Base-by-base conservation (phyloP, 225 moss, liverwort and hornwort species). In the Bryoerythrophyllum caledonicum region DNA sequence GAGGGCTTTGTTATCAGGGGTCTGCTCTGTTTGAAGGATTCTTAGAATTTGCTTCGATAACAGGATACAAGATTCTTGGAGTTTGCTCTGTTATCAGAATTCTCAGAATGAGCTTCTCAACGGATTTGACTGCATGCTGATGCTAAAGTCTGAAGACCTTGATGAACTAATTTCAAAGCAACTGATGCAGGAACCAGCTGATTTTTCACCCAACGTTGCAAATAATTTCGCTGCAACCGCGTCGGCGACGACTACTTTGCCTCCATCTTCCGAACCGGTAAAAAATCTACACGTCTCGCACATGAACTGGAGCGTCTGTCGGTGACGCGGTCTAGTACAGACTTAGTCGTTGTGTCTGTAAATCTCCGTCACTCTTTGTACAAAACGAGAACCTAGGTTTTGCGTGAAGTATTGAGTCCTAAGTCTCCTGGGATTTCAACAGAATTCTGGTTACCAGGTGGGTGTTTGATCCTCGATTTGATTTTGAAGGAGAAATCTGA, bases 181-280 rank as follows among this genome's bases (percentile, higher is more conserved):
- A 32, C 12, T 68, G 52, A 49, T 51, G 67, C 67, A 67, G 67
- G 51, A n/a, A 21, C 34, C 68, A 68, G 21, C 34, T 34, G n/a
- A n/a, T n/a, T n/a, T n/a, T n/a, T n/a, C n/a, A n/a, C n/a, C n/a
- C 7, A 40, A 70, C 11, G 10, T 26, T 3, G 25, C 56, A 15
- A 41, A 20, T 13, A 44, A 25, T 27, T 70, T 71, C 7, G 28
- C 3, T 28, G 34, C 14, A 53, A 54, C 69, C 54, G 68, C 52
- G 52, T 35, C 53, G 35, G 53, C 8, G 53, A 49, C 3, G 67
- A 67, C 49, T 6, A 28, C 2, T 27, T 67, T 19, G n/a, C n/a
- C n/a, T n/a, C n/a, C n/a, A n/a, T 1, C 49, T 6, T 7, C 20
- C 8, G 20, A 49, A 4, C 20, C 11, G 10, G 8, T 35, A 59